Conservation (phyloP, 306 rosid species). For the Cucurbita ficifolia region DNA sequence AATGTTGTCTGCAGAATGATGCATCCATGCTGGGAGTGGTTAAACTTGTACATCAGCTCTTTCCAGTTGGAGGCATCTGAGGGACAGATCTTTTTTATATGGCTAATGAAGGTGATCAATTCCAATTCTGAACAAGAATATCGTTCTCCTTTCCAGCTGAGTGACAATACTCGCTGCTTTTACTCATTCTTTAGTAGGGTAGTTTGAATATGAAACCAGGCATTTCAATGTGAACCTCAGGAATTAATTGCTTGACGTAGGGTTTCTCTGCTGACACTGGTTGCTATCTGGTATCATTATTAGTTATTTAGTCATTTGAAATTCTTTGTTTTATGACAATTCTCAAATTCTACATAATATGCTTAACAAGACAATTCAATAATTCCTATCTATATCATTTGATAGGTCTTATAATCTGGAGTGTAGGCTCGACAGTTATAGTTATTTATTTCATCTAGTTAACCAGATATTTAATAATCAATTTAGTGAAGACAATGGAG, state of each 20-base stretch:
- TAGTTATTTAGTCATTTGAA: background rate
- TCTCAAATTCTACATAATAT: background rate
- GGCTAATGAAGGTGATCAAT: slow-evolving; percentile 9
- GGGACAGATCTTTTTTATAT: background rate
- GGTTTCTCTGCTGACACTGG: background rate
- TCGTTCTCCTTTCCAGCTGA: background rate
- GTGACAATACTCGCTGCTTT: background rate
- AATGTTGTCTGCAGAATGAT: slow-evolving; percentile 66
- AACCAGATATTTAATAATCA: background rate
- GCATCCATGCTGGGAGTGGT: slow-evolving; percentile 70
- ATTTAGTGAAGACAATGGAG: background rate
- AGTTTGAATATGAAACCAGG: background rate
- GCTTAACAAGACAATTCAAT: no score
- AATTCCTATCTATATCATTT: background rate
- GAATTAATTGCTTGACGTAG: background rate
- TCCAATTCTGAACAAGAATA: background rate
- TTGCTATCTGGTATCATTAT: background rate
- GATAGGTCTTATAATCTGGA: background rate
- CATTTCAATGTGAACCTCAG: background rate
- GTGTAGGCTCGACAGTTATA: background rate
- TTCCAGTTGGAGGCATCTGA: slow-evolving; percentile 24
- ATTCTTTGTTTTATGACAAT: background rate
- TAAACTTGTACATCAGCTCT: slow-evolving; percentile 51
- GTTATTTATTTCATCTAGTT: background rate
- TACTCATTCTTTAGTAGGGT: background rate